Evolutionary conservation across 768 basidiomycete genomes (phyloP).

Genomic region (Cystofilobasidium macerans): DNA sequence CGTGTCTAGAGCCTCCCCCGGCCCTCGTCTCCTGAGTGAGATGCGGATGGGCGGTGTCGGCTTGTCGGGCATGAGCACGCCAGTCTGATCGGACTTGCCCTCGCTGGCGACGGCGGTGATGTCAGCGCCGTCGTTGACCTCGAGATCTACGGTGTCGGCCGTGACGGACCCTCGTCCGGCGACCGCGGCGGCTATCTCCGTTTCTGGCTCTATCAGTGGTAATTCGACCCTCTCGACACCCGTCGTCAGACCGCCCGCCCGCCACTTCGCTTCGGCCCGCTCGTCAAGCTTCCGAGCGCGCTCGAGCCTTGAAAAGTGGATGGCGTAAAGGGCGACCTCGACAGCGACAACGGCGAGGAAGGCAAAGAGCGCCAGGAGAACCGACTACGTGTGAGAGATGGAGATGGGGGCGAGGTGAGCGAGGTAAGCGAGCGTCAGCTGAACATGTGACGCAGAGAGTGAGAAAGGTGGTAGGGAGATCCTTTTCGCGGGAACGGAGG

Average conservation of each 20-base stretch:
- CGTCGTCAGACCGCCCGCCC: constrained; percentile 9
- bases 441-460: too few species aligned
- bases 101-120: too few species aligned
- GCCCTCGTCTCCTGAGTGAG: too few species aligned
- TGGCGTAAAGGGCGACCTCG: constrained; percentile 24
- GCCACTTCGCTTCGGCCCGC: constrained; percentile 10
- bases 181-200: background rate
- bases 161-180: too few species aligned
- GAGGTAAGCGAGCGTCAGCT: background rate
- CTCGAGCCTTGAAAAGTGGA: constrained; percentile 18
- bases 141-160: too few species aligned
- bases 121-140: too few species aligned
- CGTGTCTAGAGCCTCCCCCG: too few species aligned
- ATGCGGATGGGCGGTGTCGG: too few species aligned
- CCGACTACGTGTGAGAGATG: background rate
- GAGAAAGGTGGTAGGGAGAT: too few species aligned
- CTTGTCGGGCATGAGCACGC: too few species aligned
- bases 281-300: background rate
- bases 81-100: too few species aligned
- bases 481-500: too few species aligned
- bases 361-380: constrained; percentile 19
- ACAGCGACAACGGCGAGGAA: constrained; percentile 19
- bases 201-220: background rate
- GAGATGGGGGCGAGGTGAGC: background rate
- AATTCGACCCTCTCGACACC: background rate